Base-by-base conservation (phyloP, 1,284 basidiomycete genomes). In the Inonotus hispidus region DNA sequence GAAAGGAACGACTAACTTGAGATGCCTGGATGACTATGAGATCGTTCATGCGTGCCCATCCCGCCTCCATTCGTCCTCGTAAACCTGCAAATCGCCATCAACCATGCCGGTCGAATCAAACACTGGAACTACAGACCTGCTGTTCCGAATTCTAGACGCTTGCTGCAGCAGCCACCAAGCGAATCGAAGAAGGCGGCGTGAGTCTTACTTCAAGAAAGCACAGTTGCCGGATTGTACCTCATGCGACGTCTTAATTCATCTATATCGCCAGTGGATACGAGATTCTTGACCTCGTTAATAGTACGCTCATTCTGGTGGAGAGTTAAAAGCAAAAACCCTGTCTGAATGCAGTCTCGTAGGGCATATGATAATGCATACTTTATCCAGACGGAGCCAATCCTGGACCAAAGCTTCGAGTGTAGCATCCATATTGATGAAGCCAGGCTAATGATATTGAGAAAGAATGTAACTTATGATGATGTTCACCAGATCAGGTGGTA, bases 1-100 rank as follows among this genome's bases (percentile, higher is more conserved):
- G 41, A 43, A n/a, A 43, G n/a, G 41, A 39, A n/a, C n/a, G 13
- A 63, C 63, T n/a, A 53, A 84, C 90, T 77, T 93, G 90, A 16
- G 90, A 90, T 4, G 91, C 82, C 69, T 93, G 92, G 43, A 92
- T 86, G 57, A 94, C 77, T 52, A 85, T 90, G 56, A 94, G 73
- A 70, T 93, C 90, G 70, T 94, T 94, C 90, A 94, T 93, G 57
- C 88, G 80, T 21, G 87, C 79, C 82, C 87, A 93, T 1, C 92
- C 92, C 7, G 91, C 90, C 68, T 90, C 87, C 92, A 94, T 94
- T 64, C 75, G 79, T 3, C 87, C 92, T 66, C 92, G 75, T 16
- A 94, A 77, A 54, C 91, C 92, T 90, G 41, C 7, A 29, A 35
- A 43, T 56, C 58, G 35, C 13, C 53, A 13, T 54, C n/a, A 61